These are phyloP conservation scores for Begonia masoniana DNA, from an alignment of 306 rosid genomes.

Conservation along the genomic window DNA sequence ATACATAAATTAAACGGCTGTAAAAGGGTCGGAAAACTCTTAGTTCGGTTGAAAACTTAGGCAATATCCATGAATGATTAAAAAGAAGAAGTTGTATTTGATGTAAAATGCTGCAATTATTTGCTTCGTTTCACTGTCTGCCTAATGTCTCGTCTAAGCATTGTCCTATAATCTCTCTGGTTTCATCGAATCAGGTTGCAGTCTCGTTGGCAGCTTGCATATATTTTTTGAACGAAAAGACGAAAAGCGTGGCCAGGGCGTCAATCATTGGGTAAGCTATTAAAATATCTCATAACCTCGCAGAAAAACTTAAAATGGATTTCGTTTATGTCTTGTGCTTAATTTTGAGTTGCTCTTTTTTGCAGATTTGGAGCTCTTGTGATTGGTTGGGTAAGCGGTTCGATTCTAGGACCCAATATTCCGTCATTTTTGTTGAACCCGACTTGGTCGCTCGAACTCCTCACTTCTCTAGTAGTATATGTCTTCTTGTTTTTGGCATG, in stretches of 20 bases:
- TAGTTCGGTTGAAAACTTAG: background rate
- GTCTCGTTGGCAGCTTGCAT: constrained; percentile 91
- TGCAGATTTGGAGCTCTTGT: constrained; percentile 81
- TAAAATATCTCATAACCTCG: background rate
- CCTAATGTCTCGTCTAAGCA: background rate
- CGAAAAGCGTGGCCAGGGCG: constrained; percentile 82
- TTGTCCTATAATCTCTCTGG: background rate
- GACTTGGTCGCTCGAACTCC: constrained; percentile 79
- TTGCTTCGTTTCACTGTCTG: background rate
- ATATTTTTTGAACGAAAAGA: constrained; percentile 91
- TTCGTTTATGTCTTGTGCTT: background rate
- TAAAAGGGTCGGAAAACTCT: background rate
- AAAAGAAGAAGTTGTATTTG: too few species aligned
- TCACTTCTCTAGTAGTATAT: constrained; percentile 74
- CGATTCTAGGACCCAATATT: constrained; percentile 61
- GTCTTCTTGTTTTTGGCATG: constrained; percentile 63
- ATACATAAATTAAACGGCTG: background rate
- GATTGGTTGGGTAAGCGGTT: constrained; percentile 79
- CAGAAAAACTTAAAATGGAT: background rate
- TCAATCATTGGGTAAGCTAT: constrained; percentile 58
- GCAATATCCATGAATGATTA: too few species aligned
- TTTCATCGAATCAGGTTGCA: constrained; percentile 53
- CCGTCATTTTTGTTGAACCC: constrained; percentile 69
- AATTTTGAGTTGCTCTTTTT: background rate
- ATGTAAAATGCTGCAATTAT: too few species aligned